Evolutionary conservation across 2,329 filamentous ascomycete genomes (phyloP).

Genomic region (Zymoseptoria crescenta): DNA sequence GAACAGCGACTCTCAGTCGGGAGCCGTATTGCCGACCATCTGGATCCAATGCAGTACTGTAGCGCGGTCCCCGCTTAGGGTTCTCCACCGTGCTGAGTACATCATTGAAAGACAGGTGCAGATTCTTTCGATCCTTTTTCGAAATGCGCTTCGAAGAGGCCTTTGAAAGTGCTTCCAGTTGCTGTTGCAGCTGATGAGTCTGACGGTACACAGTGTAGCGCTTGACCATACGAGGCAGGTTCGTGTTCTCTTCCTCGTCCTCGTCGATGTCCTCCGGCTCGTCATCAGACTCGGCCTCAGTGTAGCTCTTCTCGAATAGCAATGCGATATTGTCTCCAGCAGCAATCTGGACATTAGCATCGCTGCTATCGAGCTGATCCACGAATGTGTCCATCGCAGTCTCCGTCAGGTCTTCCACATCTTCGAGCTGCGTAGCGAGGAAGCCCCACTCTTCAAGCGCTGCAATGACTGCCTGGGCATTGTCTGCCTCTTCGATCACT

Average conservation of each 20-base stretch:
- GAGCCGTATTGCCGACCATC: constrained; percentile 55
- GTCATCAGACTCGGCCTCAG: constrained; percentile 51
- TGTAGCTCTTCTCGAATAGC: constrained; percentile 67
- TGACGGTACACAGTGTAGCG: constrained; percentile 62
- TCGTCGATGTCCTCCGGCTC: constrained; percentile 35
- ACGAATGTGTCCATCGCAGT: constrained; percentile 71
- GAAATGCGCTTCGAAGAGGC: constrained; percentile 54
- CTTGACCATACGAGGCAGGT: constrained; percentile 43
- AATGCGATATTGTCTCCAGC: constrained; percentile 75
- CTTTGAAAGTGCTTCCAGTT: constrained; percentile 52
- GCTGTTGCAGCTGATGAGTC: constrained; percentile 52
- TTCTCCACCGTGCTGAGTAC: constrained; percentile 60
- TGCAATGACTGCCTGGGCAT: constrained; percentile 61
- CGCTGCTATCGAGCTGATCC: constrained; percentile 72
- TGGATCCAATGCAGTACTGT: constrained; percentile 55
- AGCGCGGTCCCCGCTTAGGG: constrained; percentile 58
- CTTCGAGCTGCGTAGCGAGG: constrained; percentile 67
- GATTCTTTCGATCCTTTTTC: constrained; percentile 57
- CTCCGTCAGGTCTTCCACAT: constrained; percentile 63
- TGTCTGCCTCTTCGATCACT: constrained; percentile 62
- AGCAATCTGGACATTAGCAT: constrained; percentile 65
- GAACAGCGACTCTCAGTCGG: constrained; percentile 54
- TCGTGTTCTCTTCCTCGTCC: constrained; percentile 39
- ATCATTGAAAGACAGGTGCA: constrained; percentile 60
- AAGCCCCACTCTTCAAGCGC: constrained; percentile 74